A percentile compares a stretch with the other conserved stretches of the same genome.
These are phyloP conservation scores for Irineochytrium annulatum DNA, from an alignment of 192 early-diverging fungal genomes.

Conservation along the genomic window DNA sequence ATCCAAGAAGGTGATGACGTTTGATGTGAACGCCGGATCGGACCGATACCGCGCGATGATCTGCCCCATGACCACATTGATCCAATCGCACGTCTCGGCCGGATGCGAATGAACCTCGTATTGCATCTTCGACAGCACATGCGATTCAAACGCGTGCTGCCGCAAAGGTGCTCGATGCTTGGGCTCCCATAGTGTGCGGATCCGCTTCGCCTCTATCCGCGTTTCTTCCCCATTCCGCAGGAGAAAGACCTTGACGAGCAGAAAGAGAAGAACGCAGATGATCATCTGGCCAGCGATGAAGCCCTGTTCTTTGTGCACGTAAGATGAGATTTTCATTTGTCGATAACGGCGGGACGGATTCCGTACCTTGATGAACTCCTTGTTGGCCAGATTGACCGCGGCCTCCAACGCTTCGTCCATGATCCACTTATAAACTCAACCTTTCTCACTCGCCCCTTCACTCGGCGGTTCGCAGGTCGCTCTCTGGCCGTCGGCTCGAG, in stretches of 20 bases:
- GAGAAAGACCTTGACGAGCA: conserved; percentile 53
- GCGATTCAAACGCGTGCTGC: conserved; percentile 38
- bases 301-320: conserved; percentile 13
- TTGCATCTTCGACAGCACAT: conserved; percentile 40
- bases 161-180: conserved; percentile 32
- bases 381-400: conserved; percentile 37
- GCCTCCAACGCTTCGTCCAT: conserved; percentile 38
- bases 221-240: conserved; percentile 46
- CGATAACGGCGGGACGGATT: background rate
- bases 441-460: too few relatives aligned
- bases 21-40: conserved; percentile 64
- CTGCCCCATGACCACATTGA: conserved; percentile 78
- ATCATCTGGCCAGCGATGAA: conserved; percentile 47
- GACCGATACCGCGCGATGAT: conserved; percentile 68
- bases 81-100: conserved; percentile 74
- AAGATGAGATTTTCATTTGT: background rate
- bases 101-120: conserved; percentile 41
- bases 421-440: too few relatives aligned
- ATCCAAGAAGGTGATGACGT: conserved; percentile 62
- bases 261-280: conserved; percentile 46
- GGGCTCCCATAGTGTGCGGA: conserved; percentile 20
- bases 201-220: conserved; percentile 26
- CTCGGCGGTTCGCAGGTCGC: too few relatives aligned
- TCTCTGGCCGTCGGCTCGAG: too few relatives aligned
- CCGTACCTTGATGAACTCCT: conserved; percentile 42